Conservation (phyloP, 192 early-diverging fungal species). For the Coemansia sp. region DNA sequence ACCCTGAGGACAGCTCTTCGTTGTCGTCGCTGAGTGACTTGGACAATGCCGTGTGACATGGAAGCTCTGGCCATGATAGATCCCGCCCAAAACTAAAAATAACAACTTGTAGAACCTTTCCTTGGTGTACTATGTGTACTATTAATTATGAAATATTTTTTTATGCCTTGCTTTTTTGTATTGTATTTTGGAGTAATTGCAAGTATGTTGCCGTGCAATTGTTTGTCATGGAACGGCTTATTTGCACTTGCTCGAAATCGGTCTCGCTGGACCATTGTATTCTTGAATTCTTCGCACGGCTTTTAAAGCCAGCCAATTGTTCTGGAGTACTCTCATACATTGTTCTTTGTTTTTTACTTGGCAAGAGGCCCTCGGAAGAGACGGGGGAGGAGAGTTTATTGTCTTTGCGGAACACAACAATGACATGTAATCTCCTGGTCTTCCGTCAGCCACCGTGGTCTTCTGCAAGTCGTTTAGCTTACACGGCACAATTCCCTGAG, state of each 20-base stretch:
- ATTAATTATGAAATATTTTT: background rate
- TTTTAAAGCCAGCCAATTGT: too few species aligned
- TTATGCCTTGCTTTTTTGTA: background rate
- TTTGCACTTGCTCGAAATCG: background rate
- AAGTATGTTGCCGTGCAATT: background rate
- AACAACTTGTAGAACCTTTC: slow-evolving; percentile 11
- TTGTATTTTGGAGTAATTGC: background rate
- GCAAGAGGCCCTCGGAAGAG: background rate
- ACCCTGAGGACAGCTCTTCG: slow-evolving; percentile 48
- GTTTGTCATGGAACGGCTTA: background rate
- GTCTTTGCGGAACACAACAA: background rate
- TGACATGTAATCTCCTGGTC: too few species aligned
- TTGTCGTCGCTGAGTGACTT: slow-evolving; percentile 42
- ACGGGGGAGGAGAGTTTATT: background rate
- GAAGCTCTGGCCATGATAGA: background rate
- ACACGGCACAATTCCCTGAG: too few species aligned
- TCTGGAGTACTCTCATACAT: too few species aligned
- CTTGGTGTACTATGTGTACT: slow-evolving; percentile 11
- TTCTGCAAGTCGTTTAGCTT: too few species aligned
- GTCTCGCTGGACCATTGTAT: background rate
- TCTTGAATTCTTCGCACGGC: background rate
- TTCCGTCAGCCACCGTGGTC: too few species aligned
- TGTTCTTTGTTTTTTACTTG: background rate
- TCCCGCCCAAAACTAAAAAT: slow-evolving; percentile 3
- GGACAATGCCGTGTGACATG: slow-evolving; percentile 7